Evolutionary conservation across 164 flowering plant species (phyloP), one percentile per base, ranked within the genome.

Genomic region (Nymphaea thermarum): DNA sequence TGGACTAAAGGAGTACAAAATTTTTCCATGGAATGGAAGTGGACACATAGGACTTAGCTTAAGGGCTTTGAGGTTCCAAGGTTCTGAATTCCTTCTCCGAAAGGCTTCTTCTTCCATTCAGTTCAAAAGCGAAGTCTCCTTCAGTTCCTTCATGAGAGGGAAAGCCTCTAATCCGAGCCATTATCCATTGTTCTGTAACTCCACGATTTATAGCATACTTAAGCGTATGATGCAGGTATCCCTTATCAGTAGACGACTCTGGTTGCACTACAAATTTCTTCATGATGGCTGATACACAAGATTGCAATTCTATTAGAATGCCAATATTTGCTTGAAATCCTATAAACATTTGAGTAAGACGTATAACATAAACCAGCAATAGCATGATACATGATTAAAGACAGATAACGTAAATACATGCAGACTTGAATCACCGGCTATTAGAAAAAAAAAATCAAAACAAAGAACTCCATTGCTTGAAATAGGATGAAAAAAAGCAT

Each of bases 181-280:
- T 83, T 42, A 74, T 41, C 97, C 98, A 91, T 67, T 91, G 95
- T 65, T 88, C 88, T 55, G 76, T 77, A 53, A 87, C 84, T 4
- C 96, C 97, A 73, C 91, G 86, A 73, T 82, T 77, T 42, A 86
- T 86, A 11, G 96, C 97, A 73, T 87, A 91, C 77, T 79, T 80
- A 65, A 89, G 77, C 43, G 87, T 57, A 17, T 65, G 84, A 63
- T 83, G 88, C 63, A 94, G 73, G 81, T 88, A 87, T 15, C 72
- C 86, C 76, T 74, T 86, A 70, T 94, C 96, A 41, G 90, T 87
- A 1, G 82, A 78, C 42, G 79, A 85, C 73, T 89, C 77, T 7
- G 86, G 95, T 74, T 85, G 93, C 62, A 87, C 83, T 6, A 87
- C 71, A 68, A 94, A 70, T 93, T 82, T 88, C 77, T 90, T 82